Conservation (phyloP, 2,329 filamentous ascomycete genomes). For the Ascochyta lentis region DNA sequence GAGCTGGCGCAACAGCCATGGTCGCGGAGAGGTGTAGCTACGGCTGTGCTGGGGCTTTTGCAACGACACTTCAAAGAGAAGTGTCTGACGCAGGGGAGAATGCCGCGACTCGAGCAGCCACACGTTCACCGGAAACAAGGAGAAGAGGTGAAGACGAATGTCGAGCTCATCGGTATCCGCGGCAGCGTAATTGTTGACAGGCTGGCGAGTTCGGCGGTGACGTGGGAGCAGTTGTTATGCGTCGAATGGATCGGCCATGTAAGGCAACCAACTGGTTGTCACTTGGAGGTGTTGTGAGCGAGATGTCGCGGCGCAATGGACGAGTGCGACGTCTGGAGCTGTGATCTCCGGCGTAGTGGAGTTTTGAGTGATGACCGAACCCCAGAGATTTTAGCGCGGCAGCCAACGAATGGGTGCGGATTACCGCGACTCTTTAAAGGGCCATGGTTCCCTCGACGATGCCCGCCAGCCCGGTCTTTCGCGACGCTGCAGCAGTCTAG, state of each 20-base stretch:
- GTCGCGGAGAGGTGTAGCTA: constrained; percentile 26
- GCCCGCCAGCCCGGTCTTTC: constrained; percentile 16
- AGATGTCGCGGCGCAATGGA: constrained; percentile 28
- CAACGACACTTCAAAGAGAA: constrained; percentile 24
- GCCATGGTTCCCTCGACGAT: constrained; percentile 12
- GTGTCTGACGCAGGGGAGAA: constrained; percentile 14
- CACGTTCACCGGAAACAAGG: constrained; percentile 34
- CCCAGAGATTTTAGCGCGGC: constrained; percentile 31
- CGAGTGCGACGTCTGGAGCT: constrained; percentile 17
- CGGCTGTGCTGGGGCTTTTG: constrained; percentile 28
- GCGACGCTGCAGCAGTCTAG: constrained; percentile 18
- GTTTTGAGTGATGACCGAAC: constrained; percentile 28
- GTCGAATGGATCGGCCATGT: constrained; percentile 38
- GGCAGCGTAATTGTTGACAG: constrained; percentile 24
- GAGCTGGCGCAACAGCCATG: constrained; percentile 24
- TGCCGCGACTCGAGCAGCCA: constrained; percentile 21
- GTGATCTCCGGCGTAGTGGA: constrained; percentile 25
- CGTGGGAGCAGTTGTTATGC: constrained; percentile 23
- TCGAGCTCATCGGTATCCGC: constrained; percentile 42
- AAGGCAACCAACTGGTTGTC: constrained; percentile 26
- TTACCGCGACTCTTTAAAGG: constrained; percentile 7
- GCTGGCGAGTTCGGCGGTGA: constrained; percentile 15
- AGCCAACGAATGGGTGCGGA: constrained; percentile 16
- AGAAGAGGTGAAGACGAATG: constrained; percentile 25
- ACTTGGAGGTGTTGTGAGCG: constrained; percentile 17